These are phyloP conservation scores for Colletotrichum liaoningense DNA, from an alignment of 2,329 filamentous ascomycete genomes.

Conservation along the genomic window DNA sequence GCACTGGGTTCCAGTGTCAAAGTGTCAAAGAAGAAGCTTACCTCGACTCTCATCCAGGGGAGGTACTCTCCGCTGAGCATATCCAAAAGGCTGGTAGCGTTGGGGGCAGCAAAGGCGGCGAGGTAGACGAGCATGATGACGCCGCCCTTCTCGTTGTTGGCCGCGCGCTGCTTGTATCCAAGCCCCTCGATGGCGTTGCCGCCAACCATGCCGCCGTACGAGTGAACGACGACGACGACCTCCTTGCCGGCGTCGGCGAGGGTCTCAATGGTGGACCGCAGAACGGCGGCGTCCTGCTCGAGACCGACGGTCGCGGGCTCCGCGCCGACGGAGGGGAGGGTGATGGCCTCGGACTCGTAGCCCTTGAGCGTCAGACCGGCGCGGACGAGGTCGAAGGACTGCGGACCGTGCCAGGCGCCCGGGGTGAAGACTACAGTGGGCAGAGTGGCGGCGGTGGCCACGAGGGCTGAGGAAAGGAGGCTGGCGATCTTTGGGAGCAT, in stretches of 20 bases:
- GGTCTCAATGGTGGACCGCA: slow-evolving; percentile 41
- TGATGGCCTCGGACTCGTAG: slow-evolving; percentile 45
- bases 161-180: slow-evolving; percentile 45
- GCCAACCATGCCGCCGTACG: slow-evolving; percentile 55
- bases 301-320: slow-evolving; percentile 41
- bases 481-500: slow-evolving; percentile 19
- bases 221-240: slow-evolving; percentile 55
- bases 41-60: slow-evolving; percentile 43
- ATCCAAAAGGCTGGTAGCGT: slow-evolving; percentile 39
- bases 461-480: slow-evolving; percentile 40
- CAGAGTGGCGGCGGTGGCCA: slow-evolving; percentile 15
- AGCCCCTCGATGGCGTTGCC: slow-evolving; percentile 50
- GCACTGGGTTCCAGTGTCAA: no score
- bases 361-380: slow-evolving; percentile 45
- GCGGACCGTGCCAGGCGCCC: slow-evolving; percentile 51
- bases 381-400: slow-evolving; percentile 44
- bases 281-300: slow-evolving; percentile 44
- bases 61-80: slow-evolving; percentile 39
- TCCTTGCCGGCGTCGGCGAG: slow-evolving; percentile 51
- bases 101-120: slow-evolving; percentile 45
- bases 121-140: slow-evolving; percentile 50
- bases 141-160: slow-evolving; percentile 48
- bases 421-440: slow-evolving; percentile 50
- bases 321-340: slow-evolving; percentile 47
- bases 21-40: slow-evolving; percentile 18